Evolutionary conservation across 805 yeast genomes (phyloP).

Genomic region (Candida nonsorbophila): DNA sequence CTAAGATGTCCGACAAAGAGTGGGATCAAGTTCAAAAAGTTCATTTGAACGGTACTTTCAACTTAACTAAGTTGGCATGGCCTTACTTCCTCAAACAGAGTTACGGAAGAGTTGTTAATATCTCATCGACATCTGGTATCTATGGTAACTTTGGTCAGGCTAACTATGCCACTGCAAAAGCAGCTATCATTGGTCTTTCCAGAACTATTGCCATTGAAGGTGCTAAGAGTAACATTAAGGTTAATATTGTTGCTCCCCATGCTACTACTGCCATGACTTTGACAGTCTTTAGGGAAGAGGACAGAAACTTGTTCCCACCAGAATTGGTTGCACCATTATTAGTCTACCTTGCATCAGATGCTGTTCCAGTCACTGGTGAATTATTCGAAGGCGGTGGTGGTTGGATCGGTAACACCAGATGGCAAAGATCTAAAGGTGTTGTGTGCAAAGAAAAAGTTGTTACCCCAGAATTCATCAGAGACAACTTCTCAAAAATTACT

Average conservation of each 20-base stretch:
- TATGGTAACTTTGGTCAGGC: slow-evolving; percentile 98
- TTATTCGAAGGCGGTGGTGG: slow-evolving; percentile 94
- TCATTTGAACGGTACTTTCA: slow-evolving; percentile 77
- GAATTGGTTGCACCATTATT: slow-evolving; percentile 87
- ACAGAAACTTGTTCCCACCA: slow-evolving; percentile 80
- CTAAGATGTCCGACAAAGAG: slow-evolving; percentile 75
- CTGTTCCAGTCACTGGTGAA: slow-evolving; percentile 69
- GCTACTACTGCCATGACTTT: slow-evolving; percentile 98
- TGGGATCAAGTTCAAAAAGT: slow-evolving; percentile 81
- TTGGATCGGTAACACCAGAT: slow-evolving; percentile 91
- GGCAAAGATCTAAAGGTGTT: slow-evolving; percentile 89
- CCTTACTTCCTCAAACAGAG: slow-evolving; percentile 77
- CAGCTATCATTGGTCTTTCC: slow-evolving; percentile 80
- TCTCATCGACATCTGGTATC: slow-evolving; percentile 93
- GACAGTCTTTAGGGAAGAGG: slow-evolving; percentile 75
- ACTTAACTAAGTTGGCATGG: slow-evolving; percentile 87
- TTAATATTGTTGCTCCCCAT: slow-evolving; percentile 89
- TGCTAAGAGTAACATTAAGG: slow-evolving; percentile 65
- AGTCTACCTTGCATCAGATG: slow-evolving; percentile 72
- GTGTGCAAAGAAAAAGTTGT: slow-evolving; percentile 50
- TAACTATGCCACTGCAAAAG: slow-evolving; percentile 90
- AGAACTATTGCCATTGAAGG: slow-evolving; percentile 91
- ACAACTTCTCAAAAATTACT: slow-evolving; percentile 59
- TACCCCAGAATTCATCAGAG: slow-evolving; percentile 66
- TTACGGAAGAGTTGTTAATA: slow-evolving; percentile 78